Base-by-base conservation (phyloP, 2,329 filamentous ascomycete genomes). In the Graphilbum sp. region DNA sequence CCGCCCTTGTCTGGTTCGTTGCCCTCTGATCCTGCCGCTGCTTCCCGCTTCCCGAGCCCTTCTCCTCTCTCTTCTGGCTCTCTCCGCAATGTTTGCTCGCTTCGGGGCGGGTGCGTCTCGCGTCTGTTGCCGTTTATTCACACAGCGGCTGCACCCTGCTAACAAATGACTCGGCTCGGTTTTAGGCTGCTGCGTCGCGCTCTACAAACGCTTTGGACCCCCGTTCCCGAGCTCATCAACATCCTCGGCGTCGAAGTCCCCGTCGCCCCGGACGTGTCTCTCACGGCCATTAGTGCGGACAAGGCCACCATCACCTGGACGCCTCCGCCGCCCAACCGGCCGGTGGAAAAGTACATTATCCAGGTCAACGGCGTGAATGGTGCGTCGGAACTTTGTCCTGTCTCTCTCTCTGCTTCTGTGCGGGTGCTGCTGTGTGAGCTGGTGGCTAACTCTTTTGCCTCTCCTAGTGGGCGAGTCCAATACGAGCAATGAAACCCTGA, bases 211-310 rank as follows among this genome's bases (percentile, higher is more conserved):
- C 68, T 95, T 38, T 79, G 83, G 60, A 94, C 88, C 50, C 86
- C 88, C 19, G 85, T 94, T 40, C 83, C 88, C 41, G 78, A 93
- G 46, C 73, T 98, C 35, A 87, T 96, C 50, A 78, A 78, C 49
- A 83, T 95, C 36, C 75, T 98, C 35, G 87, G 88, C 42, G 78
- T 96, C 54, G 90, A 98, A 53, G 88, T 98, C 37, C 90, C 90
- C 43, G 79, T 86, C 45, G 70, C 84, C 19, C 90, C 90, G 37
- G 77, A 87, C 53, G 81, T 96, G 31, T 93, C 86, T 37, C 73
- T 98, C 25, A 85, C 88, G 39, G 85, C 82, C 45, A 90, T 98
- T 49, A 82, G 80, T 48, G 70, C 83, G 21, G 83, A 92, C 54
- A 83, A 86, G 40, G 82, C 92, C 24, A 82, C 87, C 23, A 67